Percentiles rank a stretch among this genome's conserved stretches.
These are phyloP conservation scores for Dendrobium chrysotoxum DNA, from an alignment of 106 monocot genomes.

Conservation along the genomic window DNA sequence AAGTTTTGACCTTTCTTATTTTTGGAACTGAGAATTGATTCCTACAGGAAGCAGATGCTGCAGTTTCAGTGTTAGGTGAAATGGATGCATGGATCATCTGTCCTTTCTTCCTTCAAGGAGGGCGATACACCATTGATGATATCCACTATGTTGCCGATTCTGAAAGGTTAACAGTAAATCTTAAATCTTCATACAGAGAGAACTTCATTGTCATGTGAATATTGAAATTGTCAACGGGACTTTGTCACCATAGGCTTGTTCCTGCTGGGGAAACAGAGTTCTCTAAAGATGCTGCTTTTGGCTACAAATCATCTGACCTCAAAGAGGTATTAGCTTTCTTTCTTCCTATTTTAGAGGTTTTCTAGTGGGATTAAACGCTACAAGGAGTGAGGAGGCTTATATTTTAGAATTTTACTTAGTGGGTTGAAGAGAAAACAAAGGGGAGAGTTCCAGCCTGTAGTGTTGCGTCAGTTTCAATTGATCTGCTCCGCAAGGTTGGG, in stretches of 20 bases:
- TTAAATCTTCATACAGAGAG: not conserved
- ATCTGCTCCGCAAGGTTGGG: conserved; percentile 73
- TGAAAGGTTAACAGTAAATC: conserved; percentile 39
- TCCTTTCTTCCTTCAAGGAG: conserved; percentile 97
- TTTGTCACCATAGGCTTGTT: conserved; percentile 53
- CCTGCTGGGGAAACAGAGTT: conserved; percentile 97
- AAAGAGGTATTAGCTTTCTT: conserved; percentile 50
- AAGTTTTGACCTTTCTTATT: not conserved
- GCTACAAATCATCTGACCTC: conserved; percentile 92
- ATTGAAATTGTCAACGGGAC: not conserved
- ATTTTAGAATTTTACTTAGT: conserved; percentile 32
- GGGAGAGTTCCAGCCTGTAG: conserved; percentile 49
- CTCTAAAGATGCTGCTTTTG: conserved; percentile 88
- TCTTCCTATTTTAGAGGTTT: not conserved
- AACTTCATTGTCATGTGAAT: not conserved
- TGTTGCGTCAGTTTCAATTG: conserved; percentile 79
- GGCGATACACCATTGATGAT: conserved; percentile 87
- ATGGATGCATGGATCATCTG: conserved; percentile 99
- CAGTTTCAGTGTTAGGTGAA: conserved; percentile 80
- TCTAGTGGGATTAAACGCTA: not conserved
- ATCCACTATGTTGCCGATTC: conserved; percentile 92
- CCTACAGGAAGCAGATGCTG: conserved; percentile 87
- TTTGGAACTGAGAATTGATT: not conserved
- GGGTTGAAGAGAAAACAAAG: conserved; percentile 98
- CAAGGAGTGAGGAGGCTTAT: not conserved